A percentile compares a stretch with the other conserved stretches of the same genome.
Evolutionary conservation across 768 basidiomycete genomes (phyloP).

Genomic region (Termitomyces sp.): DNA sequence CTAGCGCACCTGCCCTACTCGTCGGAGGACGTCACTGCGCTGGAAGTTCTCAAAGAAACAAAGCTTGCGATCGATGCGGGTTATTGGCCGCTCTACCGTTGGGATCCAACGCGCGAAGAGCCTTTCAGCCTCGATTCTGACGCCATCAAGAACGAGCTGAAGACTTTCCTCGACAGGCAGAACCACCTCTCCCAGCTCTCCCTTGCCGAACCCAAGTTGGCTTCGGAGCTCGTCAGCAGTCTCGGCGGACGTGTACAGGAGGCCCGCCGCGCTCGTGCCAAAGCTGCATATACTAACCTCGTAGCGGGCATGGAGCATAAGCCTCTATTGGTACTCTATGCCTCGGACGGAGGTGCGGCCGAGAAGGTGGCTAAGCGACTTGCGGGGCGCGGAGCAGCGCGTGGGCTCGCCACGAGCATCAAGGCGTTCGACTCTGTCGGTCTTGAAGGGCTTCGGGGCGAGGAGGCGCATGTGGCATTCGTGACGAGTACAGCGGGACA

Average conservation of each 20-base stretch:
- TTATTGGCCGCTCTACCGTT: slow-evolving; percentile 97
- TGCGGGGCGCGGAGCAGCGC: slow-evolving; percentile 71
- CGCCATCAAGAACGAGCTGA: slow-evolving; percentile 87
- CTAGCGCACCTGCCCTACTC: slow-evolving; percentile 92
- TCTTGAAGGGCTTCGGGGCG: slow-evolving; percentile 67
- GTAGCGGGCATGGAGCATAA: slow-evolving; percentile 83
- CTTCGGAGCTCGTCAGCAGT: slow-evolving; percentile 76
- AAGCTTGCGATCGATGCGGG: slow-evolving; percentile 95
- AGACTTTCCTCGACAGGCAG: slow-evolving; percentile 91
- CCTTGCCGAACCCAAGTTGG: slow-evolving; percentile 73
- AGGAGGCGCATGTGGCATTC: slow-evolving; percentile 69
- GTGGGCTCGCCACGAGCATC: slow-evolving; percentile 74
- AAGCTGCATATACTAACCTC: slow-evolving; percentile 80
- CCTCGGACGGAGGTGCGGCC: slow-evolving; percentile 92
- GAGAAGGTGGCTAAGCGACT: slow-evolving; percentile 95
- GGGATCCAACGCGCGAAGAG: slow-evolving; percentile 87
- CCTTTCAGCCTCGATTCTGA: slow-evolving; percentile 93
- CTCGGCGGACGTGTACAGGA: slow-evolving; percentile 81
- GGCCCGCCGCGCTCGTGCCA: slow-evolving; percentile 75
- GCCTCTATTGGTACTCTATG: slow-evolving; percentile 85
- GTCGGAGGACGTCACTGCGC: slow-evolving; percentile 67
- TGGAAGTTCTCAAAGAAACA: slow-evolving; percentile 94
- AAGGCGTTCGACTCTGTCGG: slow-evolving; percentile 78
- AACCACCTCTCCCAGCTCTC: slow-evolving; percentile 95
- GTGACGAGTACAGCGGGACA: slow-evolving; percentile 94